phyloP scores from a whole-genome alignment of 768 basidiomycete genomes.

The Pleurotus pulmonarius region DNA sequence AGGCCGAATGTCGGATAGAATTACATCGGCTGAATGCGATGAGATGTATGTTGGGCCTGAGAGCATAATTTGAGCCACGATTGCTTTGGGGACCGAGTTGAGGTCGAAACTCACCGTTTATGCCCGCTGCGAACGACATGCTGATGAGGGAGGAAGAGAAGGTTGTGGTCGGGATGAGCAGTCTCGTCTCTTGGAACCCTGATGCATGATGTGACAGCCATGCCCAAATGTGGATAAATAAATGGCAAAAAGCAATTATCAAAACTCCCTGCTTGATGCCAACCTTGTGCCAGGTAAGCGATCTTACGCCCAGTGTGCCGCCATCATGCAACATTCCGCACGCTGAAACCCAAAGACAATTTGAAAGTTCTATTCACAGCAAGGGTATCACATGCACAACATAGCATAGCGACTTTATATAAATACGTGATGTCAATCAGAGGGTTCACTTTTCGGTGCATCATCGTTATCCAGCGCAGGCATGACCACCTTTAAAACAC shows the following conservation, averaged over 20 bases:
- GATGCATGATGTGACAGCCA: slow-evolving; percentile 2
- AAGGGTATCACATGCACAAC: not conserved
- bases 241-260: not conserved
- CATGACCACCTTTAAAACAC: slow-evolving; percentile 14
- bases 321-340: not conserved
- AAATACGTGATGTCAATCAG: not conserved
- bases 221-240: slow-evolving; percentile 7
- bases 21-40: slow-evolving; percentile 80
- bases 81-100: not conserved
- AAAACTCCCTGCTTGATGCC: slow-evolving; percentile 9
- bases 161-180: slow-evolving; percentile 12
- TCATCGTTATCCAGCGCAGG: not conserved
- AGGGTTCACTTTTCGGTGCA: not conserved
- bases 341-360: not conserved
- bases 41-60: slow-evolving; percentile 79
- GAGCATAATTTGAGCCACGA: slow-evolving; percentile 10
- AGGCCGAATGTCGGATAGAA: slow-evolving; percentile 91
- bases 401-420: not conserved
- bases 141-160: slow-evolving; percentile 21
- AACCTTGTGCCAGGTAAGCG: not conserved
- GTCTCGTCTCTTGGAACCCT: not conserved
- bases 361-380: not conserved
- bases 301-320: not conserved
- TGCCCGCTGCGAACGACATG: slow-evolving; percentile 43
- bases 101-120: slow-evolving; percentile 32